A percentile compares a stretch with the other conserved stretches of the same genome.
These are phyloP conservation scores for Clitocybe nebularis DNA, from an alignment of 1,284 basidiomycete species.

Conservation along the genomic window DNA sequence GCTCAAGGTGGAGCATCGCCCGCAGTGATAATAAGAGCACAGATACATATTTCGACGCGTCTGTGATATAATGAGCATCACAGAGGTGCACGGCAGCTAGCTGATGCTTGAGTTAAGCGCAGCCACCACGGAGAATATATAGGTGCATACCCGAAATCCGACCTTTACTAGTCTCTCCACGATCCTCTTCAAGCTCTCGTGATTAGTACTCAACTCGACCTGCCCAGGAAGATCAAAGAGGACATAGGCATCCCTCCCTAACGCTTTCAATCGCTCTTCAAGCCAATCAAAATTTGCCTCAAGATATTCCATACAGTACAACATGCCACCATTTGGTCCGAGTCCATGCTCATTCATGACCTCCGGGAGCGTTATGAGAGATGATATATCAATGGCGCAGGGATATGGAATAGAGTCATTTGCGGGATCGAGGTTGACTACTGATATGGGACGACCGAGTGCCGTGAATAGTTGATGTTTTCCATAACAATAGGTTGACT, in stretches of 20 bases:
- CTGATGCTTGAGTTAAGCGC: conserved; percentile 39
- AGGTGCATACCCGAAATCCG: conserved; percentile 75
- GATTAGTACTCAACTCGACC: conserved; percentile 96
- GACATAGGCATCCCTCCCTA: conserved; percentile 77
- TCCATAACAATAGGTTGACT: conserved; percentile 92
- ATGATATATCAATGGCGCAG: conserved; percentile 82
- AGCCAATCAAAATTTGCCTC: conserved; percentile 97
- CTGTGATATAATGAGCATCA: conserved; percentile 96
- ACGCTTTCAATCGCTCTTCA: conserved; percentile 63
- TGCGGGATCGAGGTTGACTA: conserved; percentile 96
- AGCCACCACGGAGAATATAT: neutral
- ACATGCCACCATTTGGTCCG: conserved; percentile 95
- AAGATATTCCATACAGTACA: conserved; percentile 97
- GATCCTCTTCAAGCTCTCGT: conserved; percentile 82
- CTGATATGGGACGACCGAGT: conserved; percentile 78
- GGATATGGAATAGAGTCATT: conserved; percentile 90
- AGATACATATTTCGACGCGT: conserved; percentile 93
- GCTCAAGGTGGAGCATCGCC: conserved; percentile 97
- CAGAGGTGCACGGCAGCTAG: conserved; percentile 93
- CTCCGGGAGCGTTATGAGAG: conserved; percentile 84
- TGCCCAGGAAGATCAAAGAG: conserved; percentile 97
- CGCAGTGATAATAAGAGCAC: conserved; percentile 88
- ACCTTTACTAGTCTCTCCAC: conserved; percentile 69
- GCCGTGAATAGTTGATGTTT: conserved; percentile 91
- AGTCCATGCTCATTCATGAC: conserved; percentile 85